Evolutionary conservation across 2,329 filamentous ascomycete genomes (phyloP).

Genomic region (Alternaria alternata): DNA sequence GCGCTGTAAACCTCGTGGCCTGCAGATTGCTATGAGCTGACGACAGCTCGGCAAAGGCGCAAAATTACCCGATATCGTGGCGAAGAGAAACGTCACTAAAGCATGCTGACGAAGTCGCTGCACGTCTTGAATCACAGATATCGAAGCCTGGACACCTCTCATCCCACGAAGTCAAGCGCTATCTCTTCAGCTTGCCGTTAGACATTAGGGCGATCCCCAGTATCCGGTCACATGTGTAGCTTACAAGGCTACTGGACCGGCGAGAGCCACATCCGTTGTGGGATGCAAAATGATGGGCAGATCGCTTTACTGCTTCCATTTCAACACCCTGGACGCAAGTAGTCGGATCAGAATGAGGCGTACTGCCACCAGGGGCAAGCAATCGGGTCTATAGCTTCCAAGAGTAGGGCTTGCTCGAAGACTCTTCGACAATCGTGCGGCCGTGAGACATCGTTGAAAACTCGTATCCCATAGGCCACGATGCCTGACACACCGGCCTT

Average conservation of each 20-base stretch:
- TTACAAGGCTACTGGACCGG: not conserved
- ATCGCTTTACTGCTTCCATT: not conserved
- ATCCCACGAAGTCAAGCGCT: slow-evolving; percentile 1
- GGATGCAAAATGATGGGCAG: not conserved
- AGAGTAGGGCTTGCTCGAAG: not conserved
- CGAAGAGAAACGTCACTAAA: slow-evolving; percentile 23
- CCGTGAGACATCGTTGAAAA: not conserved
- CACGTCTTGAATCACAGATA: slow-evolving; percentile 3
- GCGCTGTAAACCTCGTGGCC: slow-evolving; percentile 8
- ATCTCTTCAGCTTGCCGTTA: slow-evolving; percentile 3
- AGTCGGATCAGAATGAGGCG: slow-evolving; percentile 4
- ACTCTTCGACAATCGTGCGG: not conserved
- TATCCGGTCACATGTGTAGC: not conserved
- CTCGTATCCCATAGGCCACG: slow-evolving; percentile 4
- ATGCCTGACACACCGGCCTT: not conserved
- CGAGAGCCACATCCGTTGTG: not conserved
- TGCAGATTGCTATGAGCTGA: slow-evolving; percentile 18
- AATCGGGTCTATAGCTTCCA: not conserved
- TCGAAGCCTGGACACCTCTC: slow-evolving; percentile 1
- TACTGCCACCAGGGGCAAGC: not conserved
- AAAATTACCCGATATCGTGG: slow-evolving; percentile 25
- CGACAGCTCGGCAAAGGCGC: slow-evolving; percentile 18
- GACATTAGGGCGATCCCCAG: slow-evolving; percentile 3
- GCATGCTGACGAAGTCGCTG: slow-evolving; percentile 16
- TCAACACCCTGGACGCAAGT: not conserved